Conservation (phyloP, 164 flowering plant genomes). For the Houttuynia cordata region DNA sequence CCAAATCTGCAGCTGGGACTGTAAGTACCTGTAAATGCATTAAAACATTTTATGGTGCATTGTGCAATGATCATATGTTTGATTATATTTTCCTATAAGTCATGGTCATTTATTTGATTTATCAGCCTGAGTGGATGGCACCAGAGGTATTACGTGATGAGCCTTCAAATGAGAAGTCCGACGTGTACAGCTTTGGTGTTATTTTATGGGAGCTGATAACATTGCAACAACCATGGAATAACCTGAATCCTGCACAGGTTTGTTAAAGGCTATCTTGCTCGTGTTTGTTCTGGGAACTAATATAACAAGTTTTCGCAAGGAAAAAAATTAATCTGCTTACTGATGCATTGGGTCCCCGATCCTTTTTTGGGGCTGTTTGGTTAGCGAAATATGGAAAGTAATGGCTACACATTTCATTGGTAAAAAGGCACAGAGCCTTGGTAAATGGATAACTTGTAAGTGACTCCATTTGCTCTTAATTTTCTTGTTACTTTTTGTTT, state of each 20-base stretch:
- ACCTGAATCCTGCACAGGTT: slow-evolving; percentile 85
- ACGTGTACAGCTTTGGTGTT: slow-evolving; percentile 86
- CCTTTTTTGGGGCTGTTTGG: no score
- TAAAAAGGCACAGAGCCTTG: no score
- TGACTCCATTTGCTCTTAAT: no score
- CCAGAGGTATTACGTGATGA: slow-evolving; percentile 97
- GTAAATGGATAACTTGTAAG: no score
- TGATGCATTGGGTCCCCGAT: no score
- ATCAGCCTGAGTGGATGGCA: slow-evolving; percentile 98
- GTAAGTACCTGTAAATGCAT: slow-evolving; percentile 38
- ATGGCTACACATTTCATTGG: no score
- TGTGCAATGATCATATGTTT: background rate
- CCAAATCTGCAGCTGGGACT: slow-evolving; percentile 98
- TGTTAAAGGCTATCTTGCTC: slow-evolving; percentile 3
- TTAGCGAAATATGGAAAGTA: no score
- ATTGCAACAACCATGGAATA: slow-evolving; percentile 85
- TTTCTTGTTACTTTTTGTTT: no score
- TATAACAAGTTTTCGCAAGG: no score
- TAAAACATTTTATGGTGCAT: background rate
- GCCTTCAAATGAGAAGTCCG: slow-evolving; percentile 91
- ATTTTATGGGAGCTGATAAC: slow-evolving; percentile 92
- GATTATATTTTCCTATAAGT: background rate
- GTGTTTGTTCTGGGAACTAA: background rate
- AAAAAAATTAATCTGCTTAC: no score
- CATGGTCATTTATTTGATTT: slow-evolving; percentile 4